These are phyloP conservation scores for Penicillium psychrofluorescens DNA, from an alignment of 495 filamentous ascomycete genomes.

Conservation along the genomic window DNA sequence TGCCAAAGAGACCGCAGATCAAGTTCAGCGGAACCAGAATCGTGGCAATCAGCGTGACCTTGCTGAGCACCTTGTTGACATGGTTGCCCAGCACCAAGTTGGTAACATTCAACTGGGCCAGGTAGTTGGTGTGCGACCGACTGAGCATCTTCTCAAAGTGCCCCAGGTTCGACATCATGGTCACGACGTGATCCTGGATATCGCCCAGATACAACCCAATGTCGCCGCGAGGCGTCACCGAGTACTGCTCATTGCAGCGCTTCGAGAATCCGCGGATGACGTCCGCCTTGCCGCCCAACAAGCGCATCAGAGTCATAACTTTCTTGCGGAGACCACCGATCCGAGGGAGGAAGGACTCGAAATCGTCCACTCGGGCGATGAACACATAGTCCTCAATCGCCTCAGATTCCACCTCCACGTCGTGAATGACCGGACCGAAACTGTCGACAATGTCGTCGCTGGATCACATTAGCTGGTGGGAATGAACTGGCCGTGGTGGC, in stretches of 20 bases:
- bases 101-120: slow-evolving; percentile 89
- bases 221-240: slow-evolving; percentile 87
- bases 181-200: slow-evolving; percentile 98
- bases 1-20: slow-evolving; percentile 91
- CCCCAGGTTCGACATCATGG: slow-evolving; percentile 91
- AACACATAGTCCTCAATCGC: slow-evolving; percentile 93
- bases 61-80: slow-evolving; percentile 79
- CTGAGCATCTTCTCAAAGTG: slow-evolving; percentile 98
- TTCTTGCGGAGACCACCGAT: slow-evolving; percentile 90
- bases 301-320: slow-evolving; percentile 85
- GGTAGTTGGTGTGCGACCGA: slow-evolving; percentile 90
- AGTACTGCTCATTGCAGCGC: slow-evolving; percentile 94
- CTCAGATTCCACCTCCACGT: slow-evolving; percentile 83
- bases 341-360: slow-evolving; percentile 72
- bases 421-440: slow-evolving; percentile 81
- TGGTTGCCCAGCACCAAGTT: slow-evolving; percentile 73
- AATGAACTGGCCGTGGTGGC: neutral
- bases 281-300: slow-evolving; percentile 92
- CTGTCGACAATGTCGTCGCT: slow-evolving; percentile 96
- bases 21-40: slow-evolving; percentile 96
- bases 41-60: slow-evolving; percentile 91
- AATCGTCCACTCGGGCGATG: slow-evolving; percentile 81
- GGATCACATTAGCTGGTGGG: slow-evolving; percentile 7
- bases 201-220: slow-evolving; percentile 94
- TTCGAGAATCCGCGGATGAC: slow-evolving; percentile 97